Evolutionary conservation across 257 asterid species (phyloP).

Genomic region (Solanum pinnatisectum): DNA sequence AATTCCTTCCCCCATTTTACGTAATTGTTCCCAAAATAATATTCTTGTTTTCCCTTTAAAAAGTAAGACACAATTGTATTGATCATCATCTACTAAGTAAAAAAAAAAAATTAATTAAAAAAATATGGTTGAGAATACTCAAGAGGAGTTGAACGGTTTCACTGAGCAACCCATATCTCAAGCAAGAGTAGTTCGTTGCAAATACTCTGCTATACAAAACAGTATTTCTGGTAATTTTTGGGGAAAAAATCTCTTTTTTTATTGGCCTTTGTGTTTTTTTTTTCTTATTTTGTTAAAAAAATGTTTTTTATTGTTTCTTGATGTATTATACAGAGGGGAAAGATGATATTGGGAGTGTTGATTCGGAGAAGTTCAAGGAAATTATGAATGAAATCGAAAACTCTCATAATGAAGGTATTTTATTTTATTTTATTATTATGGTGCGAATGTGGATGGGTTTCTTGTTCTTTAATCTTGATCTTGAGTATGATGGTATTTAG

Average conservation of each 20-base stretch:
- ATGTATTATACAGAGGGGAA: constrained; percentile 17
- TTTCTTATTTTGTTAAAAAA: background rate
- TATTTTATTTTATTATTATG: background rate
- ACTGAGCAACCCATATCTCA: background rate
- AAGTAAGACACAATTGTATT: background rate
- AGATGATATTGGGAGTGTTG: constrained; percentile 20
- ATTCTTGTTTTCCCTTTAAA: background rate
- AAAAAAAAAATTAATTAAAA: background rate
- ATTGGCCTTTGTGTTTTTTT: background rate
- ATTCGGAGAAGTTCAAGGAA: constrained; percentile 21
- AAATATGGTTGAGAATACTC: background rate
- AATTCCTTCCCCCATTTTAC: background rate
- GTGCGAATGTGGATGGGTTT: background rate
- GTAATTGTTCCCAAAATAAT: background rate
- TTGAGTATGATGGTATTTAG: background rate
- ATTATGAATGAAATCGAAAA: constrained; percentile 31
- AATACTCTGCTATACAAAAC: background rate
- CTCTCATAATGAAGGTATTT: constrained; percentile 33
- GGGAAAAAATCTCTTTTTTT: background rate
- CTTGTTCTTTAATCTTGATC: background rate
- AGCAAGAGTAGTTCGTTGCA: background rate
- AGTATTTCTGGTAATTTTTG: background rate
- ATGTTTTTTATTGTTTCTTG: background rate
- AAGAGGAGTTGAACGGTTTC: background rate
- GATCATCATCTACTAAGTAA: background rate